Base-by-base conservation (phyloP, 23 red algal species). In the Porphyridium purpureum region DNA sequence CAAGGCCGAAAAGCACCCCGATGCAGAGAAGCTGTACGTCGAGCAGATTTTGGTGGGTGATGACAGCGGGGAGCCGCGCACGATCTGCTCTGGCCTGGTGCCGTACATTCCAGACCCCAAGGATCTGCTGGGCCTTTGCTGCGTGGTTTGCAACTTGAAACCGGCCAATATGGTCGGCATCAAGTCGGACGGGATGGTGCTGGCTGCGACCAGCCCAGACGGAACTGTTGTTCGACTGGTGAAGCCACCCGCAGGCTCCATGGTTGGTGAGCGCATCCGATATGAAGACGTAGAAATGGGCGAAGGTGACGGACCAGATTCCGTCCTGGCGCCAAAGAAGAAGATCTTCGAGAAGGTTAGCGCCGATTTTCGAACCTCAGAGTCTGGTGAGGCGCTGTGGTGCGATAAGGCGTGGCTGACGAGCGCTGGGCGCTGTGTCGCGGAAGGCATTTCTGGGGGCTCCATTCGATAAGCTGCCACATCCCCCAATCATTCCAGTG, bases 151-250 rank as follows among this genome's bases (percentile, higher is more conserved):
- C 9, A 74, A 74, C 23, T 32, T 74, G 55, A 74, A 74, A 24
- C 69, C 69, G 27, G 69, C 55, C 2, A 74, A 66, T 2, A 74
- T 74, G 69, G 38, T 52, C 30, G 69, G 69, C 26, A 66, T 74
- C 3, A 48, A 29, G 9, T 74, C 69, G 2, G 22, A 74, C 27
- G 69, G 53, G 46, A 74, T 74, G 69, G 59, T 74, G 3, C 34
- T 74, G 15, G 60, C 53, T 50, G 69, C 69, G 4, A 74, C 69
- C 21, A 27, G 40, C 27, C 3, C 2, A 25, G 59, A 74, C 52
- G 69, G 69, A 21, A 24, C 69, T 11, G 9, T 1, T 1, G 69
- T 74, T 7, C 53, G 61, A 52, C 54, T 74, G 19, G 55, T 74
- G 1, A 47, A 63, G 25, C 69, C 69, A 17, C 69, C 69, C 0